A percentile compares a stretch with the other conserved stretches of the same genome.
These are phyloP conservation scores for Cerrena zonata DNA, from an alignment of 1,284 basidiomycete species.

Conservation along the genomic window DNA sequence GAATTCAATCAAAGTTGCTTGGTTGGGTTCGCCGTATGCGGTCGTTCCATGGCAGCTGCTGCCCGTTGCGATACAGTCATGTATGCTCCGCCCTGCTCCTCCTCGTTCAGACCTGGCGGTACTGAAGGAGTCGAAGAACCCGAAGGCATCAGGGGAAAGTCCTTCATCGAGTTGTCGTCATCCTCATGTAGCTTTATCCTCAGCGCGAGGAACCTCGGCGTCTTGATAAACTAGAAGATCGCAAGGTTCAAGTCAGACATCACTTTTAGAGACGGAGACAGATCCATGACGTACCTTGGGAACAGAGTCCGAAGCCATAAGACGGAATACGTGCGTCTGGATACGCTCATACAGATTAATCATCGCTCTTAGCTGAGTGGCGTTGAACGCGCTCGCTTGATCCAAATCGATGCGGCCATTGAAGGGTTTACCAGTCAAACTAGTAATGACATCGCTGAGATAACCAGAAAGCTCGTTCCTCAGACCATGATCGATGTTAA, in stretches of 20 bases:
- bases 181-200: conserved; percentile 69
- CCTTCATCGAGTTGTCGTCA: conserved; percentile 40
- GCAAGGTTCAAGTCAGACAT: conserved; percentile 6
- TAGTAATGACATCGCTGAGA: conserved; percentile 80
- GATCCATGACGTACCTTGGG: conserved; percentile 63
- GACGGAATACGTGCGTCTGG: conserved; percentile 90
- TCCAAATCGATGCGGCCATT: conserved; percentile 75
- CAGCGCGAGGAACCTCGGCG: conserved; percentile 68
- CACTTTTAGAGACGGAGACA: neutral
- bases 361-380: conserved; percentile 90
- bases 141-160: conserved; percentile 23
- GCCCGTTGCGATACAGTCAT: conserved; percentile 78
- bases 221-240: conserved; percentile 70
- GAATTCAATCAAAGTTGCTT: neutral
- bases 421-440: conserved; percentile 68
- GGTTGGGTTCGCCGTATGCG: conserved; percentile 5
- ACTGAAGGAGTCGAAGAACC: conserved; percentile 42
- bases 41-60: conserved; percentile 24
- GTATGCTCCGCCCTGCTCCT: conserved; percentile 75
- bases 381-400: conserved; percentile 75
- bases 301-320: conserved; percentile 97
- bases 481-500: conserved; percentile 96
- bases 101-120: conserved; percentile 61
- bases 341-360: conserved; percentile 93
- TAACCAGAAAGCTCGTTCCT: conserved; percentile 92